Conservation (phyloP, 176 grass and related monocot species). For the Ensete glaucum region DNA sequence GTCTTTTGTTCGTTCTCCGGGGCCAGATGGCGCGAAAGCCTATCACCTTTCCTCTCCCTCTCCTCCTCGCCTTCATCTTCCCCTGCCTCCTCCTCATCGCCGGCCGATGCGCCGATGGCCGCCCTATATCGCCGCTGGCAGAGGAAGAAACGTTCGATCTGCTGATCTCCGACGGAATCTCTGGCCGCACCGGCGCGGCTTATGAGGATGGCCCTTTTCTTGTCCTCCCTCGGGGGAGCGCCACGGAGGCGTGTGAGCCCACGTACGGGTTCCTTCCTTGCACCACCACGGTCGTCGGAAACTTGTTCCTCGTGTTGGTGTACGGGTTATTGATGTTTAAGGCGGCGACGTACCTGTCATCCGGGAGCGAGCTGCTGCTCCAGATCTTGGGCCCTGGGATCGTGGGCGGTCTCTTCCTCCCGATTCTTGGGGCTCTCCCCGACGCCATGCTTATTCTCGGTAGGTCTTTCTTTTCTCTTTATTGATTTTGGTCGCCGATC, state of each 20-base stretch:
- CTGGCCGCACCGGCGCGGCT: background rate
- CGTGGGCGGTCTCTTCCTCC: constrained; percentile 86
- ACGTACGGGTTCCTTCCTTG: constrained; percentile 82
- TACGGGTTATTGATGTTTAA: constrained; percentile 96
- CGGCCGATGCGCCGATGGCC: constrained; percentile 34
- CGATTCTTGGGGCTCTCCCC: constrained; percentile 87
- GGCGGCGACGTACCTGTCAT: constrained; percentile 70
- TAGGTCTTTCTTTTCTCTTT: constrained; percentile 13
- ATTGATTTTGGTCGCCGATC: background rate
- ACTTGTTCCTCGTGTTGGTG: constrained; percentile 59
- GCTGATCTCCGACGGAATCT: constrained; percentile 29
- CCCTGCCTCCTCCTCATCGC: constrained; percentile 30
- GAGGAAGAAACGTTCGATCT: background rate
- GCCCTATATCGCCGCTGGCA: constrained; percentile 34
- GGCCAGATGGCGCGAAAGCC: background rate
- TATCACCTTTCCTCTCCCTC: background rate
- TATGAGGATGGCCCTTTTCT: constrained; percentile 25
- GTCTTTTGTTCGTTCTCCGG: background rate
- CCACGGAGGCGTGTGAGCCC: constrained; percentile 55
- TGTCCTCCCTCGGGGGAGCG: constrained; percentile 9
- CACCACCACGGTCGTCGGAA: constrained; percentile 77
- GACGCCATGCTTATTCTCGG: constrained; percentile 85
- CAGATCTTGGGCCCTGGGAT: constrained; percentile 90
- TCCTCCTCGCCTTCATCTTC: constrained; percentile 29
- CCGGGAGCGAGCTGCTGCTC: constrained; percentile 81